A percentile compares a stretch with the other conserved stretches of the same genome.
Evolutionary conservation across 192 early-diverging fungal species (phyloP).

Genomic region (Kappamyces sp.): DNA sequence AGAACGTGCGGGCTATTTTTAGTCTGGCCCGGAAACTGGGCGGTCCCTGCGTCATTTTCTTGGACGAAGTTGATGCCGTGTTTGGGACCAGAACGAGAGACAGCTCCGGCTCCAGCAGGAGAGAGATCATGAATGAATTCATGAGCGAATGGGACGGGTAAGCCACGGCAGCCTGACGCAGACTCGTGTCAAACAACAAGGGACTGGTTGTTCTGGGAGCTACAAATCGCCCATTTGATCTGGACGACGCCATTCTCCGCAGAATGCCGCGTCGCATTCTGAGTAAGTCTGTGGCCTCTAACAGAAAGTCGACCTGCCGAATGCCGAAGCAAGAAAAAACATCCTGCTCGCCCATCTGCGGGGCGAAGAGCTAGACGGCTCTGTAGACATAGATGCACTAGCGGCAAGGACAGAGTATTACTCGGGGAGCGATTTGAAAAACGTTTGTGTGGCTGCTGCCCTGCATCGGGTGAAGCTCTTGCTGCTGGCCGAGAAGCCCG

Average conservation of each 20-base stretch:
- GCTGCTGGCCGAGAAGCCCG: constrained; percentile 14
- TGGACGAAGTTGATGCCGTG: constrained; percentile 93
- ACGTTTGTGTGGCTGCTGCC: constrained; percentile 83
- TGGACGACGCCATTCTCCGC: constrained; percentile 93
- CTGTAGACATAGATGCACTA: constrained; percentile 56
- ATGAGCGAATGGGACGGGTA: constrained; percentile 96
- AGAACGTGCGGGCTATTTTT: constrained; percentile 91
- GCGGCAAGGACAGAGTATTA: constrained; percentile 71
- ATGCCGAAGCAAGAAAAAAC: constrained; percentile 60
- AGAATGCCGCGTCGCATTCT: constrained; percentile 85
- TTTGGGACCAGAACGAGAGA: constrained; percentile 66
- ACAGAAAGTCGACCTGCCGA: constrained; percentile 75
- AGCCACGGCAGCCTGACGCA: constrained; percentile 27
- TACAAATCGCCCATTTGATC: constrained; percentile 93
- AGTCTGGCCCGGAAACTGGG: constrained; percentile 78
- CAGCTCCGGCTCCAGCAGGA: constrained; percentile 51
- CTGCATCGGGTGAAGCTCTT: constrained; percentile 36
- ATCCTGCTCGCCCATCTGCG: constrained; percentile 73
- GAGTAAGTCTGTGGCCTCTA: constrained; percentile 30
- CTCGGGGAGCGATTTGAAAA: constrained; percentile 94
- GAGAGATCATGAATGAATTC: constrained; percentile 91
- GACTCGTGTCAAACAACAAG: constrained; percentile 51
- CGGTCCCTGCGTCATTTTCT: constrained; percentile 92
- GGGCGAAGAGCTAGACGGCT: constrained; percentile 64
- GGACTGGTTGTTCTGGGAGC: constrained; percentile 78